Conservation (phyloP, 83 land plant genomes). For the Isoetes engelmannii region DNA sequence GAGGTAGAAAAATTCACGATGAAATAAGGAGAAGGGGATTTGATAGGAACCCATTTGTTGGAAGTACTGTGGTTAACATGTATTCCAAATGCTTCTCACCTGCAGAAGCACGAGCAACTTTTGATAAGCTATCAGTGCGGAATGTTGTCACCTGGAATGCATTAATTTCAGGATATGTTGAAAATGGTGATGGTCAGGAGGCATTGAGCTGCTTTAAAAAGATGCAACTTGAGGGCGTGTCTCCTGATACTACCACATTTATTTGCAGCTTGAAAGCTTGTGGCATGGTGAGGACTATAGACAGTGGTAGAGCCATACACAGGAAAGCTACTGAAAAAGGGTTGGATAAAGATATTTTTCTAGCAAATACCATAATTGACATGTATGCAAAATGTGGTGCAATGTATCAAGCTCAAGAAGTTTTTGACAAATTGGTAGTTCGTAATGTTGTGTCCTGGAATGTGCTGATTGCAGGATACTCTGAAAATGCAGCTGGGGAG, state of each 20-base stretch:
- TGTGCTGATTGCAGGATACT: no score
- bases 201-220: constrained; percentile 7
- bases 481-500: no score
- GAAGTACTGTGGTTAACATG: constrained; percentile 4
- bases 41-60: no score
- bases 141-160: constrained; percentile 13
- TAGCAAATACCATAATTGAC: constrained; percentile 4
- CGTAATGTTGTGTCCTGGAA: no score
- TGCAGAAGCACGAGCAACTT: constrained; percentile 3
- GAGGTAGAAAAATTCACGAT: no score
- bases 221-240: constrained; percentile 4
- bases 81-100: constrained; percentile 2
- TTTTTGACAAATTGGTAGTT: constrained; percentile 7
- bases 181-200: background rate
- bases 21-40: no score
- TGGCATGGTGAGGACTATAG: background rate
- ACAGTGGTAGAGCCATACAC: constrained; percentile 4
- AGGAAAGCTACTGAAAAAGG: background rate
- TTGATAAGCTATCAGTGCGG: background rate
- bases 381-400: constrained; percentile 12
- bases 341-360: background rate
- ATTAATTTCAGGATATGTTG: constrained; percentile 10
- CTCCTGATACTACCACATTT: constrained; percentile 3
- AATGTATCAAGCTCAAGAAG: background rate
- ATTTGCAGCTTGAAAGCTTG: constrained; percentile 6